Base-by-base conservation (phyloP, 2,329 filamentous ascomycete species). In the Exserohilum rostratum region DNA sequence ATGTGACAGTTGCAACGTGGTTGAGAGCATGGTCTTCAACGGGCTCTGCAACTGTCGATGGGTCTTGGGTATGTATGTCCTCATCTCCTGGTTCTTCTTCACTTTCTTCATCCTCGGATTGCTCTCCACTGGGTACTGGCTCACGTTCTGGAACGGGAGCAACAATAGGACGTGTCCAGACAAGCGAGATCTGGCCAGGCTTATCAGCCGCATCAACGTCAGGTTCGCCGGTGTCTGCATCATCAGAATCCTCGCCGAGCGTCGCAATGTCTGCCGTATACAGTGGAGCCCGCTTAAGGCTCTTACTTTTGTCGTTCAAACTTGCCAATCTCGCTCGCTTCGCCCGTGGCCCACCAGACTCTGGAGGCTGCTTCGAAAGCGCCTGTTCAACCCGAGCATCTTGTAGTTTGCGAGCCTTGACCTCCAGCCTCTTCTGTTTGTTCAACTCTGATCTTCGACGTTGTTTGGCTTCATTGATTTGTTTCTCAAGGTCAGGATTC, bases 271-370 rank as follows among this genome's bases (percentile, higher is more conserved):
- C 29, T 2, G 49, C 33, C n/a, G 44, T 45, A 27, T 55, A 57
- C 3, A 61, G 7, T 4, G 60, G 52, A 40, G 58, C 58, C 1
- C 63, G 57, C 33, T 61, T 64, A 40, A 64, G 58, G 3, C 48
- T 49, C 25, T 64, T 65, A 27, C 60, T 65, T 40, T 58, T 65
- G 40, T 68, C 66, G 25, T 69, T 70, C 46, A 70, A 58, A 35
- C 64, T 70, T n/a, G 65, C 67, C 43, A 70, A 59, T 44, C 67
- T 60, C 11, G 57, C 53, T 25, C 64, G 61, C 37, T 59, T 68
- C 13, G 42, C 48, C n/a, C 50, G 61, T 20, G 57, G 52, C 38
- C 49, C 55, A 15, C 43, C 39, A 15, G n/a, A 22, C 5, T 45
- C 46, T 34, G 45, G 13, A 22, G 42, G 17, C 37, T 57, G 49